Conservation (phyloP, 106 monocot species). For the Platanthera guangdongensis region DNA sequence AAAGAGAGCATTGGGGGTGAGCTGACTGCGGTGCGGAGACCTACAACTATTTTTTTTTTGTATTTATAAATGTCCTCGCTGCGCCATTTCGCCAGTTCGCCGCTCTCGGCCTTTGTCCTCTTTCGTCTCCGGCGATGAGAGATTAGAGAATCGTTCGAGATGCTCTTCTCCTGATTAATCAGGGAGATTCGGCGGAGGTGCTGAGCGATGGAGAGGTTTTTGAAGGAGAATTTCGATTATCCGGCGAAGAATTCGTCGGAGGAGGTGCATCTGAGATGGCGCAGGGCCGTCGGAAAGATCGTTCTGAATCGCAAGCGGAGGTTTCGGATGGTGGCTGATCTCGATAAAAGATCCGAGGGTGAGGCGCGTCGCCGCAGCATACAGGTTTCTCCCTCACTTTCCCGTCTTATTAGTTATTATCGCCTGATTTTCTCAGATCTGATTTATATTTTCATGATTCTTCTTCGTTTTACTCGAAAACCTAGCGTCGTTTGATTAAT, state of each 20-base stretch:
- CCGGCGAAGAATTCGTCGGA: constrained; percentile 26
- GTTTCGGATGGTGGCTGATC: constrained; percentile 22
- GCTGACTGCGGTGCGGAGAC: too few relatives aligned
- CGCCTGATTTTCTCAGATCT: neutral
- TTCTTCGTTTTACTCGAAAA: neutral
- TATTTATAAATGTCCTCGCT: too few relatives aligned
- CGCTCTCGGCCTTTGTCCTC: neutral
- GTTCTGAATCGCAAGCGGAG: constrained; percentile 20
- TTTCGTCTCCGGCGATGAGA: neutral
- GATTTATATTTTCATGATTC: neutral
- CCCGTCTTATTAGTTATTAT: neutral
- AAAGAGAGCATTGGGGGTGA: too few relatives aligned
- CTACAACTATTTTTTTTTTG: too few relatives aligned
- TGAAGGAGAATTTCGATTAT: constrained; percentile 21
- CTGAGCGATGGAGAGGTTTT: constrained; percentile 19
- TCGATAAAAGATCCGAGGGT: constrained; percentile 19
- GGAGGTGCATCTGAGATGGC: constrained; percentile 19
- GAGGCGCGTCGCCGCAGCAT: constrained; percentile 15
- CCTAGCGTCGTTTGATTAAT: neutral
- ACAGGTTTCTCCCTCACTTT: constrained; percentile 12
- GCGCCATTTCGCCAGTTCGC: too few relatives aligned
- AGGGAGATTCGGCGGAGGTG: neutral
- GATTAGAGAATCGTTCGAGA: neutral
- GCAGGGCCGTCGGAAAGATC: constrained; percentile 22
- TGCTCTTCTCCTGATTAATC: neutral